Evolutionary conservation across 768 basidiomycete genomes (phyloP).

Genomic region (Exidia glandulosa): DNA sequence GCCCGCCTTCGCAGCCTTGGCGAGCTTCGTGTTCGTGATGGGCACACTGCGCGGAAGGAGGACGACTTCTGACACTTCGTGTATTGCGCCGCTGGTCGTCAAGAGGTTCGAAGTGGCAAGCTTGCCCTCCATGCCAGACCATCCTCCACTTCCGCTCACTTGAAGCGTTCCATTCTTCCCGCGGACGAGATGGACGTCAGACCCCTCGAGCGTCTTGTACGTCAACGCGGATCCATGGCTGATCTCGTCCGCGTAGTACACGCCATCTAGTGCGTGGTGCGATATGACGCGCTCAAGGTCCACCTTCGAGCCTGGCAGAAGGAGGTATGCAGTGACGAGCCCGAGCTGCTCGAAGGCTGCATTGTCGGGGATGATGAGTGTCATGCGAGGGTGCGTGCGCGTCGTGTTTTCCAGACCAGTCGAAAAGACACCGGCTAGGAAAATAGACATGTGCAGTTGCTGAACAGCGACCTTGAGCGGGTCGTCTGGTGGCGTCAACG

Average conservation of each 20-base stretch:
- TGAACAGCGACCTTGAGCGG: constrained; percentile 73
- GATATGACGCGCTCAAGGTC: constrained; percentile 76
- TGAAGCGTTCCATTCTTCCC: constrained; percentile 31
- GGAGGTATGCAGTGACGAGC: constrained; percentile 77
- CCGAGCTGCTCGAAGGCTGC: constrained; percentile 82
- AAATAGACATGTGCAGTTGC: constrained; percentile 75
- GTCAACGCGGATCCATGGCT: constrained; percentile 57
- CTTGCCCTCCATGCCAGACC: constrained; percentile 56
- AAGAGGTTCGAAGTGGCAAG: constrained; percentile 55
- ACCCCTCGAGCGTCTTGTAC: constrained; percentile 76
- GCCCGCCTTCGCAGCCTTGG: constrained; percentile 76
- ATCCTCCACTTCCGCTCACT: constrained; percentile 63
- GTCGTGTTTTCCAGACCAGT: constrained; percentile 67
- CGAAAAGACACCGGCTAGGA: constrained; percentile 83
- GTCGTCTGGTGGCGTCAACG: constrained; percentile 74
- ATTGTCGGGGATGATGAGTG: constrained; percentile 83
- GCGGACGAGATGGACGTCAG: constrained; percentile 62
- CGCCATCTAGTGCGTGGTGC: constrained; percentile 73
- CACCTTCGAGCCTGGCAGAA: constrained; percentile 61
- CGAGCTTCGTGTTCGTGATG: constrained; percentile 79
- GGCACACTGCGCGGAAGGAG: constrained; percentile 81
- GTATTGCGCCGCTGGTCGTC: constrained; percentile 83
- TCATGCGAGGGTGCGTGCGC: constrained; percentile 53
- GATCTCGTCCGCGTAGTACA: constrained; percentile 60
- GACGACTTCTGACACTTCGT: constrained; percentile 66